These are phyloP conservation scores for Martiniozyma asiatica DNA, from an alignment of 1,139 yeast species.

Conservation along the genomic window DNA sequence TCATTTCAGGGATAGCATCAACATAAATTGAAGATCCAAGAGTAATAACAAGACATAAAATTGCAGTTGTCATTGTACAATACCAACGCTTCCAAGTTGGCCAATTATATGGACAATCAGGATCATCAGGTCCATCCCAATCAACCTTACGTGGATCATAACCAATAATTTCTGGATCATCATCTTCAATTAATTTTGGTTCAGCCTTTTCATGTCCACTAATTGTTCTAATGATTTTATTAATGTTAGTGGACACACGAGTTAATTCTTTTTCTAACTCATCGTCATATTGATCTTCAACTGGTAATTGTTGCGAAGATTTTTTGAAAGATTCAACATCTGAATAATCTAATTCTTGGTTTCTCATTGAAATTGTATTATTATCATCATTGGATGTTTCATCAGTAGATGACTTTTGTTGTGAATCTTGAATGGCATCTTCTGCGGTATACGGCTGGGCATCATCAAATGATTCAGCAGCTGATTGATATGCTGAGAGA, in stretches of 20 bases:
- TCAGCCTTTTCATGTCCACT: slow-evolving; percentile 3
- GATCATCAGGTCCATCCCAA: slow-evolving; percentile 54
- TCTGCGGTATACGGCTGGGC: no score
- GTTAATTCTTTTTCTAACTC: slow-evolving; percentile 16
- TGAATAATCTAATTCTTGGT: no score
- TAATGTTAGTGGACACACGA: slow-evolving; percentile 13
- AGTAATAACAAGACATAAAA: slow-evolving; percentile 53
- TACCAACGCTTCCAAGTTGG: slow-evolving; percentile 49
- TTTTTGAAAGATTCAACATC: no score
- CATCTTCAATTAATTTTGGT: slow-evolving; percentile 4
- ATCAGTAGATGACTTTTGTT: no score
- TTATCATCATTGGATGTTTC: no score
- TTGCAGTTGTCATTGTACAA: slow-evolving; percentile 50
- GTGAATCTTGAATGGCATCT: no score
- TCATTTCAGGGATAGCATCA: slow-evolving; percentile 45
- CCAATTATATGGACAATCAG: slow-evolving; percentile 58
- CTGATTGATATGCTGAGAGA: no score
- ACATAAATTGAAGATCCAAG: slow-evolving; percentile 63
- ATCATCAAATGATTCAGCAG: no score
- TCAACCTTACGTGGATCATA: slow-evolving; percentile 33
- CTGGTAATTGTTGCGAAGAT: no score
- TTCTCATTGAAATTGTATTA: no score
- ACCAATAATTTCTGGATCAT: slow-evolving; percentile 14
- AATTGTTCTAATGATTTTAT: no score
- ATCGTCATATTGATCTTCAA: slow-evolving; percentile 14